Evolutionary conservation across 495 filamentous ascomycete genomes (phyloP), one percentile per base, ranked within the genome.

Genomic region (Tricharina praecox): DNA sequence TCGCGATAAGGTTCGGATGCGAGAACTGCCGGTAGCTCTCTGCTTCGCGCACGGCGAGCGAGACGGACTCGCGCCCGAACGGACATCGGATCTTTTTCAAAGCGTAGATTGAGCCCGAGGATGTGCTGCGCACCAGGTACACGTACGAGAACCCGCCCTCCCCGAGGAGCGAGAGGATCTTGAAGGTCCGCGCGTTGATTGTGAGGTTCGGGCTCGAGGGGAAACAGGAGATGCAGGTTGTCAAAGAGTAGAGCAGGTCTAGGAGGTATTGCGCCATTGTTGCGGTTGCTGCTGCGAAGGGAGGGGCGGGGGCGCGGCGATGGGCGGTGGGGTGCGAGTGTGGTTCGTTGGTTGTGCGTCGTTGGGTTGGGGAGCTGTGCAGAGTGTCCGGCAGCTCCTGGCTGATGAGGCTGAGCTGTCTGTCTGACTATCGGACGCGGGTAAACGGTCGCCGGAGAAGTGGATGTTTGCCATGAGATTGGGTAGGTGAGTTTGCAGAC

Each of bases 111-210:
- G 83, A 74, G 19, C 81, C 78, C 41, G 73, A 79, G 24, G 72
- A 68, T 35, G 79, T 87, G 59, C 92, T 85, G 73, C 95, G 82
- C 24, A 97, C 90, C 45, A 97, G 82, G 66, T 97, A 97, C 50
- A 97, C 90, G 63, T 96, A 96, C 53, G 82, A 90, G 71, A 96
- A 97, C 50, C 90, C 88, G 63, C 88, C 88, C 77, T 95, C 90
- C 58, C 90, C 90, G 7, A 97, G 72, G 28, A 97, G 69, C 45
- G 88, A 78, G 50, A 93, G 69, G 62, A 97, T 84, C 72, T 94
- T 95, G 72, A 94, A 94, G 64, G 77, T 86, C 41, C 85, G 79
- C 55, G 73, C 83, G 66, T 96, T 95, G 69, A 97, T 93, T 61
- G 88, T 90, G 48, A 97, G 70, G 54, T 87, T 83, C 46, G 90